Evolutionary conservation across 805 yeast genomes (phyloP).

Genomic region (Myxozyma neotropica): DNA sequence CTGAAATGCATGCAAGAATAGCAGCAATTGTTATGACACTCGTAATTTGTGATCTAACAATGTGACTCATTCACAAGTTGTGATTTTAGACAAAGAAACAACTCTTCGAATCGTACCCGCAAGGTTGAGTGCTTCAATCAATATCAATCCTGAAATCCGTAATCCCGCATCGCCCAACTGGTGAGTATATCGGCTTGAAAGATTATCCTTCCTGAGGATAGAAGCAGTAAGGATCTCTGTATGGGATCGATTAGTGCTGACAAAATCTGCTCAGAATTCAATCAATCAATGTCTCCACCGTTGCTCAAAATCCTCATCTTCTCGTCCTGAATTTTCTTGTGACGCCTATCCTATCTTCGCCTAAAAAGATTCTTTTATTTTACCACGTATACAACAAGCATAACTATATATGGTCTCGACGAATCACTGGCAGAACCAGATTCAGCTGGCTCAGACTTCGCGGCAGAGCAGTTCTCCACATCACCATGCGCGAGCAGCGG

Average conservation of each 20-base stretch:
- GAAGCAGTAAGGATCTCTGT: too few species aligned
- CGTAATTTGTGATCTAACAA: not conserved
- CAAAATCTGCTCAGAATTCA: not conserved
- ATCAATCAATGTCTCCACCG: slow-evolving; percentile 13
- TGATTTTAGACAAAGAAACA: not conserved
- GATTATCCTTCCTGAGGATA: too few species aligned
- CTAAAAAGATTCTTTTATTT: not conserved
- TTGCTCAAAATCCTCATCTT: not conserved
- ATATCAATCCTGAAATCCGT: not conserved
- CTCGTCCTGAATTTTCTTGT: slow-evolving; percentile 8
- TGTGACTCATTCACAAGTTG: not conserved
- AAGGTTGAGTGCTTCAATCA: not conserved
- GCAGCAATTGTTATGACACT: too few species aligned
- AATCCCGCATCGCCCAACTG: not conserved
- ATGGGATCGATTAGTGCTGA: too few species aligned
- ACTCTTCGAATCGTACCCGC: not conserved
- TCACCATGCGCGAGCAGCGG: slow-evolving; percentile 81
- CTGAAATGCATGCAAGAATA: too few species aligned
- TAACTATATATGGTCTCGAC: not conserved
- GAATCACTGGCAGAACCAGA: slow-evolving; percentile 72
- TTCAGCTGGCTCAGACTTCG: slow-evolving; percentile 69
- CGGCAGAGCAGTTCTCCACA: slow-evolving; percentile 71
- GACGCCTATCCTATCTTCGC: not conserved
- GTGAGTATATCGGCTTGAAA: too few species aligned
- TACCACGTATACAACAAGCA: not conserved